Base-by-base conservation (phyloP, 148 eudicot species). In the Camellia sinensis region DNA sequence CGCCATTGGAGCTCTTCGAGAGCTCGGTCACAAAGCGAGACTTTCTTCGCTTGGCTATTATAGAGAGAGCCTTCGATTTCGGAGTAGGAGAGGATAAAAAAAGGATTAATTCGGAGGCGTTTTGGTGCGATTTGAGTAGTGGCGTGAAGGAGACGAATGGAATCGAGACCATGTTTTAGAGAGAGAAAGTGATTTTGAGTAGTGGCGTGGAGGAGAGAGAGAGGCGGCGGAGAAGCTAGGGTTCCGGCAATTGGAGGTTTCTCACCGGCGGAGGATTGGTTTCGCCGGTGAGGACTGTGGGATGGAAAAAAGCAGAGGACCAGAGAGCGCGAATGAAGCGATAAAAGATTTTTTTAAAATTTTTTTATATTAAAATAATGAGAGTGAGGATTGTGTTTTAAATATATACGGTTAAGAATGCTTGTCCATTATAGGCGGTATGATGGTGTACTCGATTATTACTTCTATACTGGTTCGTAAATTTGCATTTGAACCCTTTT, bases 71-170 rank as follows among this genome's bases (percentile, higher is more conserved):
- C 80, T 46, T 76, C 21, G 66, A 50, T 61, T 70, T 77, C 13
- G 19, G 52, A 67, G 7, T 17, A 17, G 61, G 82, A 5, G 71
- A 22, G 75, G 18, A 71, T 12, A 14, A 12, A 46, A 41, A 66
- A 41, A 56, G 21, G 6, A 43, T 66, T 50, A 80, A 69, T 44
- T 45, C 75, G 68, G 69, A 41, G 78, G 78, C 19, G 83, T 14
- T 76, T 60, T 79, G 80, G 80, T 74, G 84, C 21, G 76, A 73
- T 82, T 83, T 89, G 48, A 82, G 71, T 63, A 82, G 67, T 69
- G 78, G 79, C 61, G 79, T 11, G 73, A 78, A 79, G 65, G 84
- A 73, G 13, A 75, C 29, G 44, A 73, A 40, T n/a, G 75, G 80
- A 80, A 68, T 69, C 56, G 87, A 78, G 29, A 87, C 80, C 91